A percentile compares a stretch with the other conserved stretches of the same genome.
phyloP scores from a whole-genome alignment of 768 basidiomycete species.

The Russula olivacea region DNA sequence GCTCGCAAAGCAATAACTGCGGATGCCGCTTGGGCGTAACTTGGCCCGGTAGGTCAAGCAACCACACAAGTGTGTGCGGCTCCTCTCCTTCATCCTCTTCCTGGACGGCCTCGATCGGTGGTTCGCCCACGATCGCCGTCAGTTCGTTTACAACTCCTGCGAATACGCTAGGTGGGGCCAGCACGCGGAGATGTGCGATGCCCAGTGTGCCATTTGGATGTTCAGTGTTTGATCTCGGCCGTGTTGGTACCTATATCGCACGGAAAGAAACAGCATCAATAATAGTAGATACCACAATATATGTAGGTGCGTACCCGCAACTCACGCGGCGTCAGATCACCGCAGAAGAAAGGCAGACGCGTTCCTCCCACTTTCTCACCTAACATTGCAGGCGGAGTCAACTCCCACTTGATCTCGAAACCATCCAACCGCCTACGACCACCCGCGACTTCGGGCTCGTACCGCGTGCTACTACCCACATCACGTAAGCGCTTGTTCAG shows the following conservation, averaged over 20 bases:
- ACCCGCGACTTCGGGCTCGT: slow-evolving; percentile 42
- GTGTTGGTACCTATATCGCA: neutral
- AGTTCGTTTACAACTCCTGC: slow-evolving; percentile 36
- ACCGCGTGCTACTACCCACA: slow-evolving; percentile 35
- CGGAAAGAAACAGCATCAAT: neutral
- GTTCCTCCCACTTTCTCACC: slow-evolving; percentile 25
- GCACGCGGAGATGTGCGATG: slow-evolving; percentile 46
- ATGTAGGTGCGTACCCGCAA: slow-evolving; percentile 40
- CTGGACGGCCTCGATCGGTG: slow-evolving; percentile 28
- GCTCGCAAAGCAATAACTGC: slow-evolving; percentile 35
- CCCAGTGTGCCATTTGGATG: slow-evolving; percentile 39
- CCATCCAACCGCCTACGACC: slow-evolving; percentile 53
- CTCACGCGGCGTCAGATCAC: slow-evolving; percentile 57
- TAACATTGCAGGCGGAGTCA: slow-evolving; percentile 36
- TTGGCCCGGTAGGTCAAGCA: slow-evolving; percentile 13
- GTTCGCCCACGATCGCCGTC: slow-evolving; percentile 43
- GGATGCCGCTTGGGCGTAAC: slow-evolving; percentile 19
- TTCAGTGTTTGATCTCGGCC: neutral
- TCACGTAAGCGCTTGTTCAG: slow-evolving; percentile 48
- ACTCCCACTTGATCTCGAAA: slow-evolving; percentile 48
- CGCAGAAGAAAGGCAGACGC: slow-evolving; percentile 64
- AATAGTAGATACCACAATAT: neutral
- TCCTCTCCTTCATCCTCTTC: neutral
- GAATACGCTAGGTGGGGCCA: slow-evolving; percentile 34
- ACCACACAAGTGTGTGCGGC: slow-evolving; percentile 14